Percentiles rank a stretch among this genome's conserved stretches.
phyloP scores from a whole-genome alignment of 441 rosid species.

The Pelargonium myrrhifolium region DNA sequence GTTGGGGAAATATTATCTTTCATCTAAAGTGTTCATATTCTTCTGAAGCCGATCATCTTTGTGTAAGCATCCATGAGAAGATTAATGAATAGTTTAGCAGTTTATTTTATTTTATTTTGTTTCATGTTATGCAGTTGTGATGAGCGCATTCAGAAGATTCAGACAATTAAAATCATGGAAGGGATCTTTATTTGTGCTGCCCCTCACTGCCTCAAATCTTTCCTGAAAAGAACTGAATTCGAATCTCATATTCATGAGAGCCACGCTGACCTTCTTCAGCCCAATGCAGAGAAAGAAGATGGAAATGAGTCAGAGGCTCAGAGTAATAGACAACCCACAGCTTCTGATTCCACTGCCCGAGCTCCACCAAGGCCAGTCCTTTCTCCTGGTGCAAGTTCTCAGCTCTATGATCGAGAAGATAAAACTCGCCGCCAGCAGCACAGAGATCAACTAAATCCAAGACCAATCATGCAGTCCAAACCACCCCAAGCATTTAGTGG shows the following conservation, averaged over 20 bases:
- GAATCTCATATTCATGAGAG: conserved; percentile 65
- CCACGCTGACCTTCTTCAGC: conserved; percentile 58
- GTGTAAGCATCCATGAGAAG: not conserved
- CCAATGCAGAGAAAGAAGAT: conserved; percentile 58
- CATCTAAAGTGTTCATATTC: not conserved
- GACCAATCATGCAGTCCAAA: conserved; percentile 46
- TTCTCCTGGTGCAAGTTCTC: conserved; percentile 48
- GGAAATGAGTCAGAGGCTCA: conserved; percentile 55
- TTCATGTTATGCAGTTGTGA: conserved; percentile 49
- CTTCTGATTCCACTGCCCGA: conserved; percentile 58
- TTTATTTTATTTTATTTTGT: conserved; percentile 1
- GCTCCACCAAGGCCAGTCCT: conserved; percentile 44
- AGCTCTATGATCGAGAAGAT: conserved; percentile 52
- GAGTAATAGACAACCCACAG: conserved; percentile 55
- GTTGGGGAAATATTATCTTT: not conserved
- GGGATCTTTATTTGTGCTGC: conserved; percentile 96
- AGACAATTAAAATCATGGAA: conserved; percentile 90
- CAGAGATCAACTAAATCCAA: conserved; percentile 10
- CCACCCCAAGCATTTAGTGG: conserved; percentile 45
- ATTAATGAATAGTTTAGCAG: no score
- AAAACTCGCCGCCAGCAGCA: conserved; percentile 40
- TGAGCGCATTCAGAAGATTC: conserved; percentile 88
- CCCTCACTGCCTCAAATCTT: conserved; percentile 89
- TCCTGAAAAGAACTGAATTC: conserved; percentile 63
- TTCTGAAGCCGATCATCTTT: not conserved